These are phyloP conservation scores for Periconia sp. DNA, from an alignment of 2,329 filamentous ascomycete species.

Conservation along the genomic window DNA sequence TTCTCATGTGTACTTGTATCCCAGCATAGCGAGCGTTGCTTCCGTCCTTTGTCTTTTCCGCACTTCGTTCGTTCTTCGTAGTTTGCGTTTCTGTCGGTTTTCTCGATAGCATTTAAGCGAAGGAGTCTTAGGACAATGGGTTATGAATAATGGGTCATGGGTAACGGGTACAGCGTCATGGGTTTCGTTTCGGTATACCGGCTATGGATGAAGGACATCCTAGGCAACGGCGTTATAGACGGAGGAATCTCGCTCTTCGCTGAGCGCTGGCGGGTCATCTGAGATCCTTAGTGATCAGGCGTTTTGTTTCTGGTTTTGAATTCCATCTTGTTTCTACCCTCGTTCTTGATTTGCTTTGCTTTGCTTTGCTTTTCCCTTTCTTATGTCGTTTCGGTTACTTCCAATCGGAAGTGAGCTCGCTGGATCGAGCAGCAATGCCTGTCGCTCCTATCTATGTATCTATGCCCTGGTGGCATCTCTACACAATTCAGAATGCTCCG, in stretches of 20 bases:
- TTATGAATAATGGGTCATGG: conserved; percentile 9
- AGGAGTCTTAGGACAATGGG: conserved; percentile 12
- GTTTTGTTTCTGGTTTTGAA: conserved; percentile 4
- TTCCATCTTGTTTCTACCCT: not conserved
- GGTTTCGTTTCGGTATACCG: conserved; percentile 9
- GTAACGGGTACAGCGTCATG: conserved; percentile 10
- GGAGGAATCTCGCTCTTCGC: conserved; percentile 15
- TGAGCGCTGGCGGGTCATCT: conserved; percentile 16
- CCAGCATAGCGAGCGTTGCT: conserved; percentile 16
- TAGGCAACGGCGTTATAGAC: conserved; percentile 13
- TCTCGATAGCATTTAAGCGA: conserved; percentile 21
- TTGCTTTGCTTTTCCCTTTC: not conserved
- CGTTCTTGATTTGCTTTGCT: conserved; percentile 1
- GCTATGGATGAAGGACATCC: no score
- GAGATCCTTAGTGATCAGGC: conserved; percentile 6
- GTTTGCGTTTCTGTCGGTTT: conserved; percentile 4
- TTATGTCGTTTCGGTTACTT: no score
- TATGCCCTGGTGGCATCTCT: conserved; percentile 5
- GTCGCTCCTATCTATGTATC: not conserved
- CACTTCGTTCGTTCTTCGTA: no score
- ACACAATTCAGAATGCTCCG: no score
- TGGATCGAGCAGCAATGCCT: no score
- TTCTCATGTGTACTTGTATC: conserved; percentile 8
- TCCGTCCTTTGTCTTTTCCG: conserved; percentile 12
- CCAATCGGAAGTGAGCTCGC: conserved; percentile 1